Percentiles rank a stretch among this genome's conserved stretches.
Conservation (phyloP, 805 yeast species). For the Teunomyces panamensis region DNA sequence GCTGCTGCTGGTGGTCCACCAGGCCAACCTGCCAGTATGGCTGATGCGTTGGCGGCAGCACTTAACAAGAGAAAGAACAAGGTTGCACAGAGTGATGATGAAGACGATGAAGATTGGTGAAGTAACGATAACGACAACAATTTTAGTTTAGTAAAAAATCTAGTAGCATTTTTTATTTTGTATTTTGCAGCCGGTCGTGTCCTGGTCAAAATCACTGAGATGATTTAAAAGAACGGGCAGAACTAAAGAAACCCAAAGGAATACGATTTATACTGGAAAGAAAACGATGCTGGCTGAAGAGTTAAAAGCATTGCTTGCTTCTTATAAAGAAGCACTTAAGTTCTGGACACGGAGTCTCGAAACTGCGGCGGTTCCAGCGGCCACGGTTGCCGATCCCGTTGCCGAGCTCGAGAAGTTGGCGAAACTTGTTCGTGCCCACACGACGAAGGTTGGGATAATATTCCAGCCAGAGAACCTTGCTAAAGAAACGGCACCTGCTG, state of each 20-base stretch:
- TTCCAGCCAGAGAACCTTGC: constrained; percentile 55
- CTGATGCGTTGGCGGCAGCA: constrained; percentile 88
- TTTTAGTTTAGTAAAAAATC: too few relatives aligned
- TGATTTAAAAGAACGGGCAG: too few relatives aligned
- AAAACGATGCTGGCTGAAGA: background rate
- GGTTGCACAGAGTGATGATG: constrained; percentile 79
- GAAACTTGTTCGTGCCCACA: constrained; percentile 64
- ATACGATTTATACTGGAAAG: background rate
- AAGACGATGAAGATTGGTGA: constrained; percentile 66
- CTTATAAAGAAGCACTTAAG: constrained; percentile 29
- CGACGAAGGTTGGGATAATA: constrained; percentile 72
- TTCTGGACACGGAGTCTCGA: constrained; percentile 19
- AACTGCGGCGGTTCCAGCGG: constrained; percentile 9
- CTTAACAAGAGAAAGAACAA: constrained; percentile 77
- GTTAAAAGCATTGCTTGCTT: constrained; percentile 16
- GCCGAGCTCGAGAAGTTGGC: constrained; percentile 59
- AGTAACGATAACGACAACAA: too few relatives aligned
- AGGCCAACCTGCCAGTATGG: constrained; percentile 63
- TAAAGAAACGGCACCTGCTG: constrained; percentile 41
- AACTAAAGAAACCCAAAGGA: background rate
- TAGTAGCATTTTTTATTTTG: too few relatives aligned
- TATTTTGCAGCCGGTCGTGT: constrained; percentile 1
- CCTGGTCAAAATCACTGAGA: background rate
- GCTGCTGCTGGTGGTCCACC: constrained; percentile 41
- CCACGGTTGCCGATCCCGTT: constrained; percentile 44